Conservation (phyloP, 75 land plant genomes). For the Adiantum capillusveneris region DNA sequence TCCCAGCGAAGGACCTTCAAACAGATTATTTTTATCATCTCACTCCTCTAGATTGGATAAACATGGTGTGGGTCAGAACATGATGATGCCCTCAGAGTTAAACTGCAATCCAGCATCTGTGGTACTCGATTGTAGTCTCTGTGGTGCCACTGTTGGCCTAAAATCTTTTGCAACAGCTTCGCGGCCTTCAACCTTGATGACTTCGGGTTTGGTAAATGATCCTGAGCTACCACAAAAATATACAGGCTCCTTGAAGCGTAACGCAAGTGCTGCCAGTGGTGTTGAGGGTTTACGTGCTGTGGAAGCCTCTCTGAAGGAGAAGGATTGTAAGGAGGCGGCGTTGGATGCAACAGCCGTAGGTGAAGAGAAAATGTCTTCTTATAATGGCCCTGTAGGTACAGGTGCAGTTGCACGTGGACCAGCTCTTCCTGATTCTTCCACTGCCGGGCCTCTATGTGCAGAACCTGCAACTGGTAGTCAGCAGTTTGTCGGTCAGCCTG, state of each 20-base stretch:
- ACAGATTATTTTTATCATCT: slow-evolving; percentile 28
- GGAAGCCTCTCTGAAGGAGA: slow-evolving; percentile 40
- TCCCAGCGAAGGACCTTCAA: slow-evolving; percentile 22
- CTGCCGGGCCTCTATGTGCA: slow-evolving; percentile 21
- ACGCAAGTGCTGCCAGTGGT: slow-evolving; percentile 81
- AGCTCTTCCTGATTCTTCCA: slow-evolving; percentile 23
- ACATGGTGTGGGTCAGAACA: slow-evolving; percentile 36
- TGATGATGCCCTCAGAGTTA: slow-evolving; percentile 24
- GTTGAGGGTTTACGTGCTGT: slow-evolving; percentile 58
- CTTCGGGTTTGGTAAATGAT: slow-evolving; percentile 28
- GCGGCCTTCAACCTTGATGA: slow-evolving; percentile 55
- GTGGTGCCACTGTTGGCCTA: slow-evolving; percentile 85
- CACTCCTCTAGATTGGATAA: slow-evolving; percentile 28
- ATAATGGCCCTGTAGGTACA: slow-evolving; percentile 64
- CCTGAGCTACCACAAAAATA: slow-evolving; percentile 51
- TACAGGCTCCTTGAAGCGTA: slow-evolving; percentile 36
- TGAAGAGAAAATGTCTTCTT: slow-evolving; percentile 32
- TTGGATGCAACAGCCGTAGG: slow-evolving; percentile 34
- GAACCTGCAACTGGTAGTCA: slow-evolving; percentile 42
- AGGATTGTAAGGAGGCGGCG: slow-evolving; percentile 50
- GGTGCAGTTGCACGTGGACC: slow-evolving; percentile 61
- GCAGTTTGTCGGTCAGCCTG: slow-evolving; percentile 56
- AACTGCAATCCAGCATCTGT: slow-evolving; percentile 55
- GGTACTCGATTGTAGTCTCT: slow-evolving; percentile 80
- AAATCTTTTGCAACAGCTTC: slow-evolving; percentile 58